Base-by-base conservation (phyloP, 371 early-diverging fungal species). In the Circinella umbellata region DNA sequence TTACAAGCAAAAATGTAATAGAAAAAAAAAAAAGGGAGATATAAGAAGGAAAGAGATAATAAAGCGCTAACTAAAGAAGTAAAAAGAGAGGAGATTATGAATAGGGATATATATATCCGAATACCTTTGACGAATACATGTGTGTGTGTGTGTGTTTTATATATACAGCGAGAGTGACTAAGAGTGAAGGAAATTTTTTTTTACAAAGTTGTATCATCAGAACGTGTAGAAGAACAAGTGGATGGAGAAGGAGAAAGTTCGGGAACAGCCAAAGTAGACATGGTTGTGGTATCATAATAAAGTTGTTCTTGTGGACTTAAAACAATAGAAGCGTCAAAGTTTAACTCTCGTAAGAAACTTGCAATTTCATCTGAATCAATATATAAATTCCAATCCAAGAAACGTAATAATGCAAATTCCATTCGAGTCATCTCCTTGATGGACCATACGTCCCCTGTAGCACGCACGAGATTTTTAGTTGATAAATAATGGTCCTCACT, bases 391-490 rank as follows among this genome's bases (percentile, higher is more conserved):
- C 85, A 82, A 55, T 82, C 74, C 38, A 84, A 68, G 53, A 84
- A 84, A 4, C 76, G 60, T n/a, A 84, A 66, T 37, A 84, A 79
- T 5, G 81, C 85, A 17, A 84, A 62, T 59, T 84, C 85, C 85
- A 84, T 84, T 36, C 78, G 76, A 20, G 85, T 80, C 48, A 82
- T 84, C 66, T 84, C 85, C 66, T 80, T 82, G 67, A 82, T 80
- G 27, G 85, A 76, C 85, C 85, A 84, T 11, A 84, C 82, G 66
- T 84, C 82, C 14, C 85, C 85, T 0, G 85, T 79, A 18, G 82
- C 85, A 67, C 75, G 79, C 0, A 84, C 82, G 6, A 84, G 73
- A 51, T 82, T 76, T 63, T 74, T 76, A 17, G 82, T 79, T n/a
- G 82, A 79, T 20, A 84, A 46, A 55, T 73, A 79, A 35, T 79